Evolutionary conservation across 2,329 filamentous ascomycete genomes (phyloP).

Genomic region (Fusarium haematococcum): DNA sequence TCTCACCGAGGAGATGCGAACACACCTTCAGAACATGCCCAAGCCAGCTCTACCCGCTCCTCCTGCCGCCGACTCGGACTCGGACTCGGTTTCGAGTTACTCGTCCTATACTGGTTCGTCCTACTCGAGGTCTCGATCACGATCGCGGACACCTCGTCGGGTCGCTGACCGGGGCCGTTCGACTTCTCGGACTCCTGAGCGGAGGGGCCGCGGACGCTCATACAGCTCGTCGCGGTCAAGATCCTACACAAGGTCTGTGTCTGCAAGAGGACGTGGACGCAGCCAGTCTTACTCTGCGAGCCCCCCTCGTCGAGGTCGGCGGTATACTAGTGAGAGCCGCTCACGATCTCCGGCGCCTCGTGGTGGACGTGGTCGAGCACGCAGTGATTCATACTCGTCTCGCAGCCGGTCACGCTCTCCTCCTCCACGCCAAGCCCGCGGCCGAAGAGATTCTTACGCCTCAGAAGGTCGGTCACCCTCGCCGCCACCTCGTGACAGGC

Average conservation of each 20-base stretch:
- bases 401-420: slow-evolving; percentile 48
- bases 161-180: slow-evolving; percentile 44
- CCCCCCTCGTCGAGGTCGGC: slow-evolving; percentile 44
- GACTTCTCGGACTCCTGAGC: slow-evolving; percentile 45
- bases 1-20: slow-evolving; percentile 94
- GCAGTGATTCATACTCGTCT: slow-evolving; percentile 48
- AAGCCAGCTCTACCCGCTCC: slow-evolving; percentile 83
- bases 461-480: slow-evolving; percentile 40
- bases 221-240: slow-evolving; percentile 54
- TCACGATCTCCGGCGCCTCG: slow-evolving; percentile 48
- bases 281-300: slow-evolving; percentile 47
- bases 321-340: slow-evolving; percentile 41
- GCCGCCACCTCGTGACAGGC: slow-evolving; percentile 31
- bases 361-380: slow-evolving; percentile 39
- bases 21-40: slow-evolving; percentile 88
- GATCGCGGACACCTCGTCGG: slow-evolving; percentile 54
- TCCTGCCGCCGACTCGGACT: slow-evolving; percentile 68
- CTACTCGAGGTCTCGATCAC: slow-evolving; percentile 64
- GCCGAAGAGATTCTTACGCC: slow-evolving; percentile 34
- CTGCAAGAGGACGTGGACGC: slow-evolving; percentile 36
- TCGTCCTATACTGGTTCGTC: slow-evolving; percentile 77
- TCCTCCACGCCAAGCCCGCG: slow-evolving; percentile 38
- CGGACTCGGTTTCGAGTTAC: slow-evolving; percentile 82
- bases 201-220: slow-evolving; percentile 41
- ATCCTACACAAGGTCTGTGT: slow-evolving; percentile 59